Conservation (phyloP, 306 rosid genomes). For the Abrus pulchellus region DNA sequence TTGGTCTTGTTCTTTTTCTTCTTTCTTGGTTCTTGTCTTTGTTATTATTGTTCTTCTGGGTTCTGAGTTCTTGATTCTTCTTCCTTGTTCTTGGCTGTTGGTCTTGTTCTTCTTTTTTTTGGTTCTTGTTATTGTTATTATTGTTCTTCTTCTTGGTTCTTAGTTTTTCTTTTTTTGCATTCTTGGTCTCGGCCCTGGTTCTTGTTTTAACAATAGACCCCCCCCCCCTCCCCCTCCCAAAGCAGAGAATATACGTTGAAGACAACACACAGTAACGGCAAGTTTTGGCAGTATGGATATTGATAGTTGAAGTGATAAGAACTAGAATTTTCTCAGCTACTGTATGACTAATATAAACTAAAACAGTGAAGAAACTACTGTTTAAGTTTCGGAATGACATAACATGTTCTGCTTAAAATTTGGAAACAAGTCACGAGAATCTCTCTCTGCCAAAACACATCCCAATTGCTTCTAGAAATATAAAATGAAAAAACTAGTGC, state of each 20-base stretch:
- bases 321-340: background rate
- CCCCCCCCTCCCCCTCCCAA: background rate
- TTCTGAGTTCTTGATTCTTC: no score
- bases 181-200: no score
- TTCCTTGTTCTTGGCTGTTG: no score
- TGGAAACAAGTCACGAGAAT: background rate
- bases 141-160: no score
- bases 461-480: constrained; percentile 7
- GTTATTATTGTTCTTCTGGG: no score
- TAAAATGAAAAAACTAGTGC: constrained; percentile 19
- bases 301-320: background rate
- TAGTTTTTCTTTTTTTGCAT: no score
- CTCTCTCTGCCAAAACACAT: constrained; percentile 9
- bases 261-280: background rate
- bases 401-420: background rate
- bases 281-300: background rate
- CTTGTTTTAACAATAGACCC: no score
- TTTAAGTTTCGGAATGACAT: background rate
- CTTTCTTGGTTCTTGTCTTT: no score
- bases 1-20: no score
- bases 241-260: background rate
- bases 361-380: background rate
- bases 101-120: no score
- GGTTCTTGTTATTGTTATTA: no score
- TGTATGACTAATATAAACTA: no score